Conservation (phyloP, 345 rosid genomes). For the Pugionium dolabratum region DNA sequence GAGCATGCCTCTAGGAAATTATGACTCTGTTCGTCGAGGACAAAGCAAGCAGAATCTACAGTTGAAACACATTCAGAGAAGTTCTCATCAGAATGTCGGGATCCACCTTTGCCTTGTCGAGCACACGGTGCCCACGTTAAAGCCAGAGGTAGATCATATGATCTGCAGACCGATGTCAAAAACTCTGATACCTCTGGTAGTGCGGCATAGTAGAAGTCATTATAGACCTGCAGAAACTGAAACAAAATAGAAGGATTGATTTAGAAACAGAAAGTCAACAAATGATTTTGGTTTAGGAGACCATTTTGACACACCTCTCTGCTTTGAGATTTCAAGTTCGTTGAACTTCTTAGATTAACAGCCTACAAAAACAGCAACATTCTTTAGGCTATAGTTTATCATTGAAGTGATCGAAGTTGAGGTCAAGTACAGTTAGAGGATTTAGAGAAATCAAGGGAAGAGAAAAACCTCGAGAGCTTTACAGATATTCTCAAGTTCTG, state of each 20-base stretch:
- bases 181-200: slow-evolving; percentile 56
- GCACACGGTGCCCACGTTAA: slow-evolving; percentile 80
- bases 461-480: slow-evolving; percentile 85
- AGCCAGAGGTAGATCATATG: slow-evolving; percentile 71
- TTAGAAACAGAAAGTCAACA: too few species aligned
- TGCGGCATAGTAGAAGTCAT: slow-evolving; percentile 52
- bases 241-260: slow-evolving; percentile 13
- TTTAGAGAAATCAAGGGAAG: slow-evolving; percentile 14
- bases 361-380: slow-evolving; percentile 50
- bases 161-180: slow-evolving; percentile 60
- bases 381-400: too few species aligned
- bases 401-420: too few species aligned
- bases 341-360: slow-evolving; percentile 77
- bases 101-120: slow-evolving; percentile 67
- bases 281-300: too few species aligned
- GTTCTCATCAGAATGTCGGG: slow-evolving; percentile 68
- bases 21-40: slow-evolving; percentile 46
- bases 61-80: slow-evolving; percentile 65
- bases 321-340: slow-evolving; percentile 50
- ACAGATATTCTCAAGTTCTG: slow-evolving; percentile 78
- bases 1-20: slow-evolving; percentile 77
- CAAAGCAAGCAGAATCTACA: slow-evolving; percentile 66
- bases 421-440: too few species aligned
- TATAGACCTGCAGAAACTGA: slow-evolving; percentile 50
- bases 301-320: slow-evolving; percentile 47